Conservation (phyloP, 768 basidiomycete species). For the Hydnomerulius pinastri region DNA sequence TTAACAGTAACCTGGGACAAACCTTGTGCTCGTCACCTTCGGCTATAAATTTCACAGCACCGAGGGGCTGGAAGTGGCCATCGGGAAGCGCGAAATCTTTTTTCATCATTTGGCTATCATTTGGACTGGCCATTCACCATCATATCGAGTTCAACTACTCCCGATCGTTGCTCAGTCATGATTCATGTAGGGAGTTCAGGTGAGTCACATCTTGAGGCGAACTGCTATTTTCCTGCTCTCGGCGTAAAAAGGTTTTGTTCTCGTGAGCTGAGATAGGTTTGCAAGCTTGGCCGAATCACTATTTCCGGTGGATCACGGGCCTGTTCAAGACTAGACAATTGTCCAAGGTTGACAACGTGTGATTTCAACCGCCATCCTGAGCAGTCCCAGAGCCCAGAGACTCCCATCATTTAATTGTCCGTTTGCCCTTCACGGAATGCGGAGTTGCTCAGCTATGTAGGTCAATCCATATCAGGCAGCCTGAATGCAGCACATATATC, state of each 20-base stretch:
- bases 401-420: background rate
- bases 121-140: background rate
- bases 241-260: too few species aligned
- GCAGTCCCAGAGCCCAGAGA: background rate
- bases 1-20: background rate
- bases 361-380: background rate
- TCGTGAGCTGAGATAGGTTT: background rate
- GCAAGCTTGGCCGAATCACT: background rate
- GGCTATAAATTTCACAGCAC: background rate
- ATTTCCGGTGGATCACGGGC: background rate
- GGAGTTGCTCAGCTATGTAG: too few species aligned
- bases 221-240: background rate
- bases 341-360: background rate
- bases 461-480: too few species aligned
- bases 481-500: background rate
- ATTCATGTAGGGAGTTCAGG: background rate
- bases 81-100: background rate
- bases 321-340: background rate
- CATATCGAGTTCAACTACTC: background rate
- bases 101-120: too few species aligned
- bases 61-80: background rate
- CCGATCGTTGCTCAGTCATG: background rate
- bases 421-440: background rate
- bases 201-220: background rate
- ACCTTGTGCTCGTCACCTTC: background rate